Evolutionary conservation across 495 filamentous ascomycete species (phyloP), one percentile per base, ranked within the genome.

Genomic region (Podospora pseudoanserina): DNA sequence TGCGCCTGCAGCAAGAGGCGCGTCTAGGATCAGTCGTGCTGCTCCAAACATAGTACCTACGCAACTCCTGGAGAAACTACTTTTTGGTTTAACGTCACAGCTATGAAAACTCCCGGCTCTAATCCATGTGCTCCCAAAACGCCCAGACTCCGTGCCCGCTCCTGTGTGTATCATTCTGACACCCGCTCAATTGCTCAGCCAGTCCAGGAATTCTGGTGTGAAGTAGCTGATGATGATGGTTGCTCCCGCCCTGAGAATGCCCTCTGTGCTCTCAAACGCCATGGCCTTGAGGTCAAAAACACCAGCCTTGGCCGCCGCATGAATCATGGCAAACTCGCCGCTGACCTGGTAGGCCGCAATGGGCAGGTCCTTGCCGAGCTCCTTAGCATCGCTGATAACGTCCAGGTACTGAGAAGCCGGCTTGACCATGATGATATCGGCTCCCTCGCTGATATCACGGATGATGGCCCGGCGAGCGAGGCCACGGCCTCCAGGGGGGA

Each of bases 401-500:
- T 99, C 96, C 27, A 98, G 83, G 75, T 97, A 98, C 74, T 92
- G 92, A 67, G 89, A 89, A 11, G 95, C 94, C 2, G 95, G 95
- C 81, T 99, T 99, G 56, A 99, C 95, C 96, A 99, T 97, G 74
- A 99, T 97, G 70, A 97, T 93, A 76, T 99, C 95, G 18, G 95
- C 95, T 26, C 95, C 95, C 78, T 99, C 95, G 67, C 83, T 84
- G 60, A 98, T 93, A 75, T 99, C 95, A 68, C 96, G 86, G 54
- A 86, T 79, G 67, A 99, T 98, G 18, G 96, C 96, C 66, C 95
- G 89, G 60, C 94, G 89, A 28, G 95, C 95, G 65, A 99, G 87
- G n/a, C 95, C 95, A 23, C 94, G 88, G 20, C 93, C 95, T 60
- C 92, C 92, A 0, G 93, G 92, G 0, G 95, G 95, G 3, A 99